A percentile compares a stretch with the other conserved stretches of the same genome.
phyloP scores from a whole-genome alignment of 1,284 basidiomycete species.

The Marasmius fiardii region DNA sequence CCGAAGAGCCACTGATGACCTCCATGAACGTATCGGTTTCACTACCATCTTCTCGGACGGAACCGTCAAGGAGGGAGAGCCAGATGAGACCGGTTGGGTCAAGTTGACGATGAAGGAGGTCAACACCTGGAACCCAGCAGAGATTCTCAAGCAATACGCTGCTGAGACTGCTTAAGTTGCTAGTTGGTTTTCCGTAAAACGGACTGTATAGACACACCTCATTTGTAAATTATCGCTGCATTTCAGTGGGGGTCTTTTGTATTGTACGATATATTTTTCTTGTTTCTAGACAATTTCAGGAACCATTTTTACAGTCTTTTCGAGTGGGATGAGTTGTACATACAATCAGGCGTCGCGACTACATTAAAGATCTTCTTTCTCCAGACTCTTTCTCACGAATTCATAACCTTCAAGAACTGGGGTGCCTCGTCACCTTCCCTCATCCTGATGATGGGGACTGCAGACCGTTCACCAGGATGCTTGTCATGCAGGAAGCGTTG shows the following conservation, averaged over 20 bases:
- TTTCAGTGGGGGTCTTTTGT: no score
- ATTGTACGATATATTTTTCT: no score
- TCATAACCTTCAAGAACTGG: slow-evolving; percentile 28
- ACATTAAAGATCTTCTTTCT: background rate
- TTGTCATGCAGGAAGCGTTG: slow-evolving; percentile 48
- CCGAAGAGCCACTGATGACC: slow-evolving; percentile 24
- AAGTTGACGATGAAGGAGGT: slow-evolving; percentile 4
- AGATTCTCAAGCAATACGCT: background rate
- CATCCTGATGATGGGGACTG: slow-evolving; percentile 47
- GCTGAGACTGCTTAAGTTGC: background rate
- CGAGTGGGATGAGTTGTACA: no score
- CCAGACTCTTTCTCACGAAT: background rate
- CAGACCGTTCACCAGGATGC: slow-evolving; percentile 19
- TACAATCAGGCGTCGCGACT: no score
- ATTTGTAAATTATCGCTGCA: no score
- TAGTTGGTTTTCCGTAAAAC: background rate
- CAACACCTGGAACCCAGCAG: background rate
- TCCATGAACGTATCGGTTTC: slow-evolving; percentile 29
- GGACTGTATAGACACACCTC: no score
- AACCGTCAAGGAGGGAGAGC: background rate
- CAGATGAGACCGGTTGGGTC: background rate
- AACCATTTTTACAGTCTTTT: no score
- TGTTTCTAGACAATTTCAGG: no score
- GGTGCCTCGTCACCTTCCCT: slow-evolving; percentile 47
- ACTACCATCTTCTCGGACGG: slow-evolving; percentile 16